These are phyloP conservation scores for Kwoniella sp. DNA, from an alignment of 768 basidiomycete genomes.

Conservation along the genomic window DNA sequence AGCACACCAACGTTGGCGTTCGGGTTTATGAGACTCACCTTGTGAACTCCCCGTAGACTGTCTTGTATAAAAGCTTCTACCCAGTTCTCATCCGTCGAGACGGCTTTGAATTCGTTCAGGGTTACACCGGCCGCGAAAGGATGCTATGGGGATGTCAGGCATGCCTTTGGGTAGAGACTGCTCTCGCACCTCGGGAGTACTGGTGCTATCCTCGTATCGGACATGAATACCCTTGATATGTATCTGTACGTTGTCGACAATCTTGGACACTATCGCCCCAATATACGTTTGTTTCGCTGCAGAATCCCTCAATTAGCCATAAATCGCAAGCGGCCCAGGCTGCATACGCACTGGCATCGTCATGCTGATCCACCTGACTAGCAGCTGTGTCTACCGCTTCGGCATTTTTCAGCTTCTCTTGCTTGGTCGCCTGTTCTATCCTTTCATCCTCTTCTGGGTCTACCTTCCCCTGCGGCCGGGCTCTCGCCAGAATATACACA, in stretches of 20 bases:
- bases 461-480: conserved; percentile 61
- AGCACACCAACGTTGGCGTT: too few species aligned
- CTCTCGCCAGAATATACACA: conserved; percentile 83
- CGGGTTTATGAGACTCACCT: too few species aligned
- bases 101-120: conserved; percentile 76
- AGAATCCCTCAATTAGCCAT: conserved; percentile 11
- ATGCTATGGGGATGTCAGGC: conserved; percentile 57
- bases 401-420: conserved; percentile 80
- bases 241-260: conserved; percentile 93
- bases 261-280: conserved; percentile 75
- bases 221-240: conserved; percentile 93
- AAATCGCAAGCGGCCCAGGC: conserved; percentile 3
- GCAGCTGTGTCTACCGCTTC: conserved; percentile 56
- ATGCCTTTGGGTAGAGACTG: neutral
- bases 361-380: conserved; percentile 52
- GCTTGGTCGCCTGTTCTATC: conserved; percentile 76
- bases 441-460: conserved; percentile 81
- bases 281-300: conserved; percentile 72
- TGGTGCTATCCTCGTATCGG: conserved; percentile 90
- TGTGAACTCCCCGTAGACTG: conserved; percentile 78
- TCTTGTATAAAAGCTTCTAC: conserved; percentile 87
- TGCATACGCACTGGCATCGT: conserved; percentile 46
- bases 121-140: conserved; percentile 91
- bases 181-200: conserved; percentile 72
- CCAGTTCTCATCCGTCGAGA: conserved; percentile 86